These are phyloP conservation scores for Haplosporangium gracile DNA, from an alignment of 192 early-diverging fungal species.

Conservation along the genomic window DNA sequence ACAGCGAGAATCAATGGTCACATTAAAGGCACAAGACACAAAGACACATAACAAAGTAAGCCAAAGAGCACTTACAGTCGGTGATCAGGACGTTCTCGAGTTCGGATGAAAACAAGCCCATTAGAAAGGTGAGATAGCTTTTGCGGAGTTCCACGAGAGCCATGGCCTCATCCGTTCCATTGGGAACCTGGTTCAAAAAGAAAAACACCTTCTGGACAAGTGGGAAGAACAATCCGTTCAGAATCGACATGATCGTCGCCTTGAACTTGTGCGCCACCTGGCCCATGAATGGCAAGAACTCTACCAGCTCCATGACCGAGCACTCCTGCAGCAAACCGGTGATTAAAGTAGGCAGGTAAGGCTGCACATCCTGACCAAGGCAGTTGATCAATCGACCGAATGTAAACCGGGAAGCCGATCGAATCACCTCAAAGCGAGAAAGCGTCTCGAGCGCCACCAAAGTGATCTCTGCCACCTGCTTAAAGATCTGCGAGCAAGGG, in stretches of 20 bases:
- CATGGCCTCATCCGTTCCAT: slow-evolving; percentile 90
- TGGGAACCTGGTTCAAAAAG: slow-evolving; percentile 85
- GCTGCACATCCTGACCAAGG: slow-evolving; percentile 85
- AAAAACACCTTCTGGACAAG: slow-evolving; percentile 86
- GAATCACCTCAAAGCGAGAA: slow-evolving; percentile 72
- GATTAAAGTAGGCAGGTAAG: slow-evolving; percentile 84
- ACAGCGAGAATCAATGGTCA: background rate
- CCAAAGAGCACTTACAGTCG: slow-evolving; percentile 68
- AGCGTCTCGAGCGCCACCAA: slow-evolving; percentile 77
- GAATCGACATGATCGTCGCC: slow-evolving; percentile 74
- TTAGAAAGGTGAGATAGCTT: slow-evolving; percentile 85
- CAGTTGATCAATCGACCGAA: slow-evolving; percentile 91
- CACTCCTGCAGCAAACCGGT: slow-evolving; percentile 82
- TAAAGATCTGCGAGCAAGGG: slow-evolving; percentile 78
- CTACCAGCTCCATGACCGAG: slow-evolving; percentile 82
- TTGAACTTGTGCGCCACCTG: slow-evolving; percentile 94
- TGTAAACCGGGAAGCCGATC: slow-evolving; percentile 79
- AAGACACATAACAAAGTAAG: slow-evolving; percentile 27
- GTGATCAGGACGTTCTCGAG: slow-evolving; percentile 83
- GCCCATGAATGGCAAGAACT: slow-evolving; percentile 89
- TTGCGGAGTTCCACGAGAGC: slow-evolving; percentile 83
- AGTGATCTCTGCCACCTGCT: slow-evolving; percentile 84
- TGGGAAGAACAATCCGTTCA: slow-evolving; percentile 84
- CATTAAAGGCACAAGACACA: background rate
- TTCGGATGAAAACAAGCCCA: slow-evolving; percentile 83